These are phyloP conservation scores for Carallia pectinifolia DNA, from an alignment of 345 rosid species.

Conservation along the genomic window DNA sequence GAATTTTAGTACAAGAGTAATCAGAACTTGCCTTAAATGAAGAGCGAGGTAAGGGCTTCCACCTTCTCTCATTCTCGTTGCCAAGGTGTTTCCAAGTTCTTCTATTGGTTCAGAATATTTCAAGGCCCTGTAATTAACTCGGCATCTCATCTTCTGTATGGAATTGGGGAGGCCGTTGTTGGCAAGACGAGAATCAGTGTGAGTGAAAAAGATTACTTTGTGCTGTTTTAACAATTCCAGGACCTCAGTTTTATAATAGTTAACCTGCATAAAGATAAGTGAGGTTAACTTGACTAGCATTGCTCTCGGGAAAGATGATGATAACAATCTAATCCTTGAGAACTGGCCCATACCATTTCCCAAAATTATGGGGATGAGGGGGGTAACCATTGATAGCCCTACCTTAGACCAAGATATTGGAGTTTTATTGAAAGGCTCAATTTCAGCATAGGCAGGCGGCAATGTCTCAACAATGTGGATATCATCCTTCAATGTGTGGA, in stretches of 20 bases:
- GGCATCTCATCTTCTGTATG: slow-evolving; percentile 85
- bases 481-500: slow-evolving; percentile 67
- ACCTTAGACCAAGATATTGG: slow-evolving; percentile 97
- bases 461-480: slow-evolving; percentile 74
- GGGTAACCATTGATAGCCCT: not conserved
- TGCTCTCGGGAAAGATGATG: slow-evolving; percentile 2
- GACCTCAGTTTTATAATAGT: slow-evolving; percentile 76
- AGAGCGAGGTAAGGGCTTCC: slow-evolving; percentile 87
- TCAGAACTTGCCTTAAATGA: slow-evolving; percentile 68
- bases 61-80: slow-evolving; percentile 70
- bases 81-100: slow-evolving; percentile 72
- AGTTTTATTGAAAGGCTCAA: slow-evolving; percentile 66
- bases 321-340: not conserved
- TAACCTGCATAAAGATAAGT: slow-evolving; percentile 51
- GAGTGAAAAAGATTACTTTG: slow-evolving; percentile 79
- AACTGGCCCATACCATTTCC: not conserved
- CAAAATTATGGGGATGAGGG: not conserved
- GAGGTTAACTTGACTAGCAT: slow-evolving; percentile 1
- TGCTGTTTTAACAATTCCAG: slow-evolving; percentile 77
- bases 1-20: not conserved
- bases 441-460: slow-evolving; percentile 56
- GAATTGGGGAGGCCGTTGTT: slow-evolving; percentile 67
- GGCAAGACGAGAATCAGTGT: slow-evolving; percentile 88
- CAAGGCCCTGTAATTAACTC: slow-evolving; percentile 74
- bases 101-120: slow-evolving; percentile 79